Percentiles rank a stretch among this genome's conserved stretches.
These are phyloP conservation scores for Citrus reticulata DNA, from an alignment of 345 rosid genomes.

Conservation along the genomic window DNA sequence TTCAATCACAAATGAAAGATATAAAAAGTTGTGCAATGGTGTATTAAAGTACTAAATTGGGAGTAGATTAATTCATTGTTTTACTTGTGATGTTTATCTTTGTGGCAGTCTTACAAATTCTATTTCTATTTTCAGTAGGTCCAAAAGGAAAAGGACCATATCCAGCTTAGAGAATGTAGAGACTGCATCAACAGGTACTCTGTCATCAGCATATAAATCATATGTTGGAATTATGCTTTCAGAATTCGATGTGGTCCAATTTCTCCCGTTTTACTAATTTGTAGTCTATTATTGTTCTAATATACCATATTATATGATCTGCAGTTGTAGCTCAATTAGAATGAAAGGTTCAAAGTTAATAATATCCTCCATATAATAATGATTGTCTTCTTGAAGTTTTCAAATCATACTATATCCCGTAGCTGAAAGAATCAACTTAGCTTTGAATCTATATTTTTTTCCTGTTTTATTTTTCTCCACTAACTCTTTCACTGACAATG, in stretches of 20 bases:
- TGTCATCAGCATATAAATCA: not conserved
- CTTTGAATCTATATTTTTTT: not conserved
- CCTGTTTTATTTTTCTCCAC: not conserved
- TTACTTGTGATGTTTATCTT: not conserved
- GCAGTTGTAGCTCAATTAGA: not conserved
- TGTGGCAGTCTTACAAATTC: not conserved
- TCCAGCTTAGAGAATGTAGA: conserved; percentile 43
- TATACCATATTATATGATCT: not conserved
- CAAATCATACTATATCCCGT: not conserved
- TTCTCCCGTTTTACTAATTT: not conserved
- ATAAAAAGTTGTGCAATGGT: not conserved
- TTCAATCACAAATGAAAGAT: not conserved
- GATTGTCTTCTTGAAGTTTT: not conserved
- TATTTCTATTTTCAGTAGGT: conserved; percentile 33
- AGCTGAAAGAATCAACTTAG: not conserved
- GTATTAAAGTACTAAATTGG: not conserved
- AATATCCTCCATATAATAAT: not conserved
- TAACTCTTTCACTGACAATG: conserved; percentile 13
- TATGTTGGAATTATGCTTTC: not conserved
- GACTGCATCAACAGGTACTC: conserved; percentile 35
- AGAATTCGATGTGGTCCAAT: not conserved
- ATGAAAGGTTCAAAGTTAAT: not conserved
- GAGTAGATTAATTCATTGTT: not conserved
- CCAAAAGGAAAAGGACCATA: conserved; percentile 56
- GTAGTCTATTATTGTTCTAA: not conserved